Conservation (phyloP, 2,329 filamentous ascomycete species). For the Exophiala viscosa region DNA sequence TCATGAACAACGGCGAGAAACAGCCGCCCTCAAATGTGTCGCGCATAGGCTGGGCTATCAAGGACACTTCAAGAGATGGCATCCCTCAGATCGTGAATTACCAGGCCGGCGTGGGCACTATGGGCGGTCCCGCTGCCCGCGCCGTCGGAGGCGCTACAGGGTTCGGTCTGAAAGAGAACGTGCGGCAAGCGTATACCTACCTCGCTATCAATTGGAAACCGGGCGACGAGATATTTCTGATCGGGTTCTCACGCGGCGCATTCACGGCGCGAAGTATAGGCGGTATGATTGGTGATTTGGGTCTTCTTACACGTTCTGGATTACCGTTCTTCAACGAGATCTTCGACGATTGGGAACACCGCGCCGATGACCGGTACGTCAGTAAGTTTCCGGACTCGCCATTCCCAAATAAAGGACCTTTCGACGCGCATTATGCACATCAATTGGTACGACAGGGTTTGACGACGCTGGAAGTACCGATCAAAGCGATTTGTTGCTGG, state of each 20-base stretch:
- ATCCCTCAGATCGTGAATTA: slow-evolving; percentile 42
- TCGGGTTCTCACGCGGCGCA: slow-evolving; percentile 38
- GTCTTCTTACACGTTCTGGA: slow-evolving; percentile 32
- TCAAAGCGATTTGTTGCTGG: slow-evolving; percentile 34
- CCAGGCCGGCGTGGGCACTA: slow-evolving; percentile 40
- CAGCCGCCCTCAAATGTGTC: slow-evolving; percentile 40
- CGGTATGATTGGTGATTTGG: slow-evolving; percentile 34
- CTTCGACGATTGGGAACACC: slow-evolving; percentile 33
- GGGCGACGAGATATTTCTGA: slow-evolving; percentile 37
- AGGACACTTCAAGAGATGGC: slow-evolving; percentile 32
- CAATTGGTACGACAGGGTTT: slow-evolving; percentile 27
- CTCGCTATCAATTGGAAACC: slow-evolving; percentile 35
- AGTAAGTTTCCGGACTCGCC: slow-evolving; percentile 30
- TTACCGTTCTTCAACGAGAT: slow-evolving; percentile 32
- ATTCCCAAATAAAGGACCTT: slow-evolving; percentile 30
- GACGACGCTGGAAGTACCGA: slow-evolving; percentile 27
- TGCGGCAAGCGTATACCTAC: slow-evolving; percentile 32
- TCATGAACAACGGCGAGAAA: slow-evolving; percentile 27
- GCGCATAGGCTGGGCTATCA: slow-evolving; percentile 36
- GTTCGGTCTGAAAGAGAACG: slow-evolving; percentile 28
- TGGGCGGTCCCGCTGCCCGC: slow-evolving; percentile 20
- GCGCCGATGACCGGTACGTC: slow-evolving; percentile 28
- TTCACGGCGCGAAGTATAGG: slow-evolving; percentile 38
- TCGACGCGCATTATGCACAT: slow-evolving; percentile 28
- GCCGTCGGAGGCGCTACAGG: slow-evolving; percentile 27